Conservation (phyloP, 352 stramenopile genomes). For the Pythium utonaiense region DNA sequence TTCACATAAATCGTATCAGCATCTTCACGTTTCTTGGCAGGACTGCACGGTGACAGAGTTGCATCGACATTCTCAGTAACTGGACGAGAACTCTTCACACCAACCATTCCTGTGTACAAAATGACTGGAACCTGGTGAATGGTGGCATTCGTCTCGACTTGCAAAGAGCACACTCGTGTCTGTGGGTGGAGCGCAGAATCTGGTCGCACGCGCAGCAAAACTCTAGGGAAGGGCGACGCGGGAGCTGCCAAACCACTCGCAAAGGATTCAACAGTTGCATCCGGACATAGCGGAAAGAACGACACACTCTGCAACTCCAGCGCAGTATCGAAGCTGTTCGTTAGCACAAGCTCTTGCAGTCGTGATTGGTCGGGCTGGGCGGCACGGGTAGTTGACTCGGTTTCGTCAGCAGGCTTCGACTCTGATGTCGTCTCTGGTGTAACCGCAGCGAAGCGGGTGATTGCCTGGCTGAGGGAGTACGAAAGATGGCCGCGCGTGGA, state of each 20-base stretch:
- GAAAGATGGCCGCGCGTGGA: constrained; percentile 13
- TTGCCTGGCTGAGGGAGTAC: constrained; percentile 1
- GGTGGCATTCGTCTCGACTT: constrained; percentile 18
- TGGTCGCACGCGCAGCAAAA: neutral
- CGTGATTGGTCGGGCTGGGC: too few species aligned
- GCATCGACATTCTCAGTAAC: neutral
- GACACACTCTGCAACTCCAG: neutral
- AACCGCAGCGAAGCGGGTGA: neutral
- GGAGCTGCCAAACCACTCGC: neutral
- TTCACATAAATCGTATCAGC: neutral
- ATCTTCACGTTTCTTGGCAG: neutral
- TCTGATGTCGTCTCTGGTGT: too few species aligned
- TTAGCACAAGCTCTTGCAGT: neutral
- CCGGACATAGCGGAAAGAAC: neutral
- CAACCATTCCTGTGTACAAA: constrained; percentile 1
- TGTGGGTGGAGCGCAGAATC: neutral
- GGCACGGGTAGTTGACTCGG: too few species aligned
- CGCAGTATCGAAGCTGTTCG: constrained; percentile 22
- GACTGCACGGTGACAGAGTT: neutral
- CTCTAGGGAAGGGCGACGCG: neutral
- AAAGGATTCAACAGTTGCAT: neutral
- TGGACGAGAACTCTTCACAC: neutral
- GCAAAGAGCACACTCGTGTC: constrained; percentile 8
- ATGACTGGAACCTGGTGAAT: constrained; percentile 15
- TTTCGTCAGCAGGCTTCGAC: too few species aligned